Conservation (phyloP, 192 early-diverging fungal species). For the Phlyctochytrium bullatum region DNA sequence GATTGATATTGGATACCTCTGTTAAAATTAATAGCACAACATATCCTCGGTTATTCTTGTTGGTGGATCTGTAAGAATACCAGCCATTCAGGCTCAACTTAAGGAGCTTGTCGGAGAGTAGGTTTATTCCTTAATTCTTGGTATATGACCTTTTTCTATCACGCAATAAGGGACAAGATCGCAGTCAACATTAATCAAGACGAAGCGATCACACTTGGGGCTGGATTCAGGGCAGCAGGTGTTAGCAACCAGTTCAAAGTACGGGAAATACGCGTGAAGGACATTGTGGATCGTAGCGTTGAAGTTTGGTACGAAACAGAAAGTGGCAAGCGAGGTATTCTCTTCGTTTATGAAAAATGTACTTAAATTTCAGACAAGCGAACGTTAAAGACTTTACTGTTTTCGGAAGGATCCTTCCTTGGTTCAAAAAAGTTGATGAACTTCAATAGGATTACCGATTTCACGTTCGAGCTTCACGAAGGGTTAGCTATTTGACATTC, state of each 20-base stretch:
- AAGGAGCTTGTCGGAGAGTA: constrained; percentile 67
- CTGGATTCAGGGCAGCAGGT: constrained; percentile 82
- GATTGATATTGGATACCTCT: not conserved
- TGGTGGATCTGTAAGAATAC: constrained; percentile 88
- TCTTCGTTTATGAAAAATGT: constrained; percentile 30
- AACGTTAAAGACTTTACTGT: constrained; percentile 54
- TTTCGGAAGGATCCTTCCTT: constrained; percentile 63
- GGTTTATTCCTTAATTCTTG: constrained; percentile 18
- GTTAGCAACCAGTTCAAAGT: constrained; percentile 85
- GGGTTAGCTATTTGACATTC: constrained; percentile 23
- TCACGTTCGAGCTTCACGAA: constrained; percentile 72
- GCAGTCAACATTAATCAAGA: constrained; percentile 94
- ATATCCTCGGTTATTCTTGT: constrained; percentile 89
- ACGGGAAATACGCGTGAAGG: constrained; percentile 84
- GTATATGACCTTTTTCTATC: constrained; percentile 1
- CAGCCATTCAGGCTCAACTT: constrained; percentile 75
- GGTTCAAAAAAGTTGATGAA: constrained; percentile 83
- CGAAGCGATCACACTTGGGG: constrained; percentile 91
- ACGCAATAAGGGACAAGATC: constrained; percentile 63
- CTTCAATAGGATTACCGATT: constrained; percentile 76
- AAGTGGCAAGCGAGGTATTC: not conserved
- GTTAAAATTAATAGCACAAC: constrained; percentile 56
- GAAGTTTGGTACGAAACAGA: constrained; percentile 59
- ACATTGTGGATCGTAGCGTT: constrained; percentile 68
- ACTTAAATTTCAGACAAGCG: constrained; percentile 29